A percentile compares a stretch with the other conserved stretches of the same genome.
These are phyloP conservation scores for Phytophthora uliginosa DNA, from an alignment of 352 stramenopile genomes.

Conservation along the genomic window DNA sequence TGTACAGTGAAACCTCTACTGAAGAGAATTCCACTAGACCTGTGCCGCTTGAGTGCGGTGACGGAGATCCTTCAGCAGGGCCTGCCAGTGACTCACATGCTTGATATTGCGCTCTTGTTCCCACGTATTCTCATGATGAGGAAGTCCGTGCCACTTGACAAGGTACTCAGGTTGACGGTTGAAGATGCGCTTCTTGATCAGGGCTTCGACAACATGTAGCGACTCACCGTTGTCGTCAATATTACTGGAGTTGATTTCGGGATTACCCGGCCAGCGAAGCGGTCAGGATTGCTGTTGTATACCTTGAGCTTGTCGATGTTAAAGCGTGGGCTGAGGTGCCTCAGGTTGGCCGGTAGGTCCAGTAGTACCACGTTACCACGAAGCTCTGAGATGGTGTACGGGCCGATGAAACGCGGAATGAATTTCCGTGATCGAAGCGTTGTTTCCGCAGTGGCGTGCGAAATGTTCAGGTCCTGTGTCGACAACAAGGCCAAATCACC, in stretches of 20 bases:
- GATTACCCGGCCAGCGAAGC: not conserved
- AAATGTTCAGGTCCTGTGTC: slow-evolving; percentile 18
- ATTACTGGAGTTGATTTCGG: too few species aligned
- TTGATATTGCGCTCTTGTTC: not conserved
- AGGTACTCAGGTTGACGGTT: slow-evolving; percentile 1
- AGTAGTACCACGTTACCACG: not conserved
- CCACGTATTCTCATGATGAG: slow-evolving; percentile 1
- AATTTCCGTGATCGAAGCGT: slow-evolving; percentile 13
- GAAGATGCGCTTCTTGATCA: slow-evolving; percentile 6
- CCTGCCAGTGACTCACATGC: not conserved
- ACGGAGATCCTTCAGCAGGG: not conserved
- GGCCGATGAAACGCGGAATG: slow-evolving; percentile 4
- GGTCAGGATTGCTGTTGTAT: not conserved
- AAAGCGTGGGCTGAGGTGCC: not conserved
- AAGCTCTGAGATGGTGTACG: slow-evolving; percentile 3
- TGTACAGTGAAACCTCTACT: too few species aligned
- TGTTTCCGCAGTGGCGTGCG: slow-evolving; percentile 10
- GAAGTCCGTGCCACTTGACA: not conserved
- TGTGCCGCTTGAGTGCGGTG: too few species aligned
- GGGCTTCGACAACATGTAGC: slow-evolving; percentile 4
- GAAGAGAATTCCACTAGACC: too few species aligned
- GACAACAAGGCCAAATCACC: slow-evolving; percentile 6
- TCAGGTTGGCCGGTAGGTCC: not conserved
- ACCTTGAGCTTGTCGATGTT: slow-evolving; percentile 7
- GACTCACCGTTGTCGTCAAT: slow-evolving; percentile 10